These are phyloP conservation scores for Rhizodiscina lignyota DNA, from an alignment of 495 filamentous ascomycete species.

Conservation along the genomic window DNA sequence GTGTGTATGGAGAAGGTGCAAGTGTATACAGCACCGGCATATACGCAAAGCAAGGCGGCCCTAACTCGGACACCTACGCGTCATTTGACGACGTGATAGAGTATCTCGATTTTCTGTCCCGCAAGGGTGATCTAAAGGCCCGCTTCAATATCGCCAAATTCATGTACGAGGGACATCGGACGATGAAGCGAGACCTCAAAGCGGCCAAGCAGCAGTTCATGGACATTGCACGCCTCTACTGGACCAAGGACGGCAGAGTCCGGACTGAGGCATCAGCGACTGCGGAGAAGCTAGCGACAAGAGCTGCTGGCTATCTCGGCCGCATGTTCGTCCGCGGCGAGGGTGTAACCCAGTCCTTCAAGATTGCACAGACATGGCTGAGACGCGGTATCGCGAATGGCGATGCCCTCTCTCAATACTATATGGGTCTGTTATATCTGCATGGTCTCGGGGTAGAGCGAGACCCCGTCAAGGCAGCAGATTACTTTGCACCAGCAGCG, in stretches of 20 bases:
- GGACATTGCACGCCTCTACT: slow-evolving; percentile 68
- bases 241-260: slow-evolving; percentile 58
- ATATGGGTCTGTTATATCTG: slow-evolving; percentile 73
- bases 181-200: slow-evolving; percentile 53
- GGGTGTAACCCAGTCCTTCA: slow-evolving; percentile 64
- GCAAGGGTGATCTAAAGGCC: slow-evolving; percentile 84
- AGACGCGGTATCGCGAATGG: slow-evolving; percentile 60
- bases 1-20: slow-evolving; percentile 88
- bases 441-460: slow-evolving; percentile 65
- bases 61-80: slow-evolving; percentile 57
- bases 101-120: slow-evolving; percentile 83
- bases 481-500: slow-evolving; percentile 68
- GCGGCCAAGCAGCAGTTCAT: slow-evolving; percentile 72
- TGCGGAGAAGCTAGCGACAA: slow-evolving; percentile 71
- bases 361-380: slow-evolving; percentile 72
- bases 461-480: slow-evolving; percentile 56
- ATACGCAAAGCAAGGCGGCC: slow-evolving; percentile 44
- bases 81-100: slow-evolving; percentile 88
- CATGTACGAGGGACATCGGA: slow-evolving; percentile 75
- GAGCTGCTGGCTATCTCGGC: slow-evolving; percentile 81
- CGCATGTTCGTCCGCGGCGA: slow-evolving; percentile 89
- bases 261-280: slow-evolving; percentile 30
- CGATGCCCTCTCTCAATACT: slow-evolving; percentile 74
- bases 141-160: slow-evolving; percentile 78
- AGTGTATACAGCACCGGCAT: slow-evolving; percentile 76